Base-by-base conservation (phyloP, 345 rosid genomes). In the Diplotaxis tenuifolia region DNA sequence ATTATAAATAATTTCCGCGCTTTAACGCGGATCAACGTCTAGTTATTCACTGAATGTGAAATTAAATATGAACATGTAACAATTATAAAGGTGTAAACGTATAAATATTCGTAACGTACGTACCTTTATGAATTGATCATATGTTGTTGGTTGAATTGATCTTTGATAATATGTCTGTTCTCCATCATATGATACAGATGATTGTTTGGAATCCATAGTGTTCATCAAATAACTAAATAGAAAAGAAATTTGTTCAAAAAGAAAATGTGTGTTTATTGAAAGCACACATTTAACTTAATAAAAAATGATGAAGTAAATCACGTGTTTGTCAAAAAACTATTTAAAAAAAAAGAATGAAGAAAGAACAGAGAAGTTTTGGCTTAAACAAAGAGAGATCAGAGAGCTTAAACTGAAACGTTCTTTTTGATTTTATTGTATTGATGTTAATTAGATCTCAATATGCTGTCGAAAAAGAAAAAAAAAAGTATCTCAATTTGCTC, bases 121-220 rank as follows among this genome's bases (percentile, higher is more conserved):
- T 21, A 67, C 71, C 60, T 66, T 66, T 50, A 8, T 20, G 27
- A 42, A 28, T 73, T 27, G 76, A 63, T 15, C 53, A 16, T 12
- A 7, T 54, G 45, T 8, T 25, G 40, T 15, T 63, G 45, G 15
- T 38, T 63, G 71, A 40, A 29, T 14, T 73, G 77, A 42, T 55
- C 65, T 64, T 40, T 65, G 65, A 56, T 22, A 28, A 55, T 28
- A 9, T 27, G 56, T 14, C 3, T 19, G 32, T 56, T 65, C 77
- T 65, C 47, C 18, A 73, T 19, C 65, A 42, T 4, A 73, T 28
- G 71, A 10, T 40, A 56, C 71, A 23, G 40, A 40, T 56, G 57
- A 9, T n/a, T 65, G 38, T 38, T 73, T 73, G 34, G 56, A 40
- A 15, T 40, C 50, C 77, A 73, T 73, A 29, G 20, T 20, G 65